Evolutionary conservation across 768 basidiomycete genomes (phyloP), one percentile per base, ranked within the genome.

Genomic region (Mycena metata): DNA sequence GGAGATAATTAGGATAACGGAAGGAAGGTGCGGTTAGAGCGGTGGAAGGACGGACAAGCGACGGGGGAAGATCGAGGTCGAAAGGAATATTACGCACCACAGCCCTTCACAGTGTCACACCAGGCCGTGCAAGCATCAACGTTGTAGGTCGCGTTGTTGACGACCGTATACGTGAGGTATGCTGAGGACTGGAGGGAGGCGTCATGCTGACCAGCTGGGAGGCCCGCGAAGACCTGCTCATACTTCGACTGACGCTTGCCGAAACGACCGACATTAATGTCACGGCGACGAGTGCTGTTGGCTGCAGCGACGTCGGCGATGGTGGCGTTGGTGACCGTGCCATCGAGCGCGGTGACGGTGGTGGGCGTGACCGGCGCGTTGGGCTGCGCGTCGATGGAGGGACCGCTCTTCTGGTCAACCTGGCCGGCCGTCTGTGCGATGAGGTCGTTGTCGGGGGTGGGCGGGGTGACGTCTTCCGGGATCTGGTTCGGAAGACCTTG

Each of bases 171-270:
- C 13, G 84, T 86, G 30, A 86, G 75, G 71, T 85, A 86, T 2
- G 84, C 83, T 1, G 83, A 85, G n/a, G 84, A 84, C 74, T 85
- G 66, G 23, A 86, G 82, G 17, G 85, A 81, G 15, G 76, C 83
- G 66, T 82, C 83, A 15, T 64, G 75, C 12, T 74, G 62, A 2
- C 75, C 75, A n/a, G 75, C 79, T 3, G 81, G 80, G 5, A 80
- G 79, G 2, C 83, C 83, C 1, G 72, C 55, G 70, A 86, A 86
- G 7, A 85, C 80, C 19, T 77, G 66, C 15, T 78, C 73, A 55
- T 55, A 60, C 8, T 70, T 66, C 35, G 76, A 46, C 30, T 71
- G 36, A 17, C 81, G 79, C 54, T 72, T 71, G 33, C 66, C 67
- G 42, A 47, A 55, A 56, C 46, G 71, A 47, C 67, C 60, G 17